phyloP scores from a whole-genome alignment of 306 rosid genomes.

The Cicer bijugum region DNA sequence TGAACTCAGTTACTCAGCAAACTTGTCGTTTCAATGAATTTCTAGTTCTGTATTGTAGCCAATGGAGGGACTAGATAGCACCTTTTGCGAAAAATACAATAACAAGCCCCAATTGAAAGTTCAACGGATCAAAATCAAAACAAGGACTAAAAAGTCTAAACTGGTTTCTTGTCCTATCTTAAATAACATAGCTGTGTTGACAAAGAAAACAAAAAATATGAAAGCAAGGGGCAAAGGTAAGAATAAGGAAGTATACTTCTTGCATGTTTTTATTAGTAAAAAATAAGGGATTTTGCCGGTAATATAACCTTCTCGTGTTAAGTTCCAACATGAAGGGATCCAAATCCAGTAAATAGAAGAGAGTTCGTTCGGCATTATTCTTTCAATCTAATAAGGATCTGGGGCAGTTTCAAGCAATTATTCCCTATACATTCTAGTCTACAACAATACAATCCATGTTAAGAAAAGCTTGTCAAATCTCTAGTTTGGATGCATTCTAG shows the following conservation, averaged over 20 bases:
- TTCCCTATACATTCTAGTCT: background rate
- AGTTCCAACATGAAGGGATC: background rate
- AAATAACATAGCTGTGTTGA: too few species aligned
- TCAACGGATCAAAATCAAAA: background rate
- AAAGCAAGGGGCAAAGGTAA: background rate
- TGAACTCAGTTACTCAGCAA: conserved; percentile 14
- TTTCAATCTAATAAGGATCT: conserved; percentile 20
- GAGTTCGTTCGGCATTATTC: background rate
- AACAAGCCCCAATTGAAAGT: too few species aligned
- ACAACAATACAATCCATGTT: background rate
- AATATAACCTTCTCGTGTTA: too few species aligned
- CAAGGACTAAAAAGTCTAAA: background rate
- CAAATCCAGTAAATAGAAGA: conserved; percentile 13
- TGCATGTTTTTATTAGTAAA: background rate
- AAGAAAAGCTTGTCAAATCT: conserved; percentile 29
- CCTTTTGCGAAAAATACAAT: background rate
- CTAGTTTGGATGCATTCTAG: conserved; percentile 12
- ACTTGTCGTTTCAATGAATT: conserved; percentile 6
- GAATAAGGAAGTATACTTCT: conserved; percentile 3
- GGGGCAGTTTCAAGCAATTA: conserved; percentile 2
- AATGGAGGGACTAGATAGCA: background rate
- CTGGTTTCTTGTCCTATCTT: too few species aligned
- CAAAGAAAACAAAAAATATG: background rate
- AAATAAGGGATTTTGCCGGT: too few species aligned
- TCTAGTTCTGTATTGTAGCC: background rate